Evolutionary conservation across 306 rosid genomes (phyloP).

Genomic region (Malus orientalis): DNA sequence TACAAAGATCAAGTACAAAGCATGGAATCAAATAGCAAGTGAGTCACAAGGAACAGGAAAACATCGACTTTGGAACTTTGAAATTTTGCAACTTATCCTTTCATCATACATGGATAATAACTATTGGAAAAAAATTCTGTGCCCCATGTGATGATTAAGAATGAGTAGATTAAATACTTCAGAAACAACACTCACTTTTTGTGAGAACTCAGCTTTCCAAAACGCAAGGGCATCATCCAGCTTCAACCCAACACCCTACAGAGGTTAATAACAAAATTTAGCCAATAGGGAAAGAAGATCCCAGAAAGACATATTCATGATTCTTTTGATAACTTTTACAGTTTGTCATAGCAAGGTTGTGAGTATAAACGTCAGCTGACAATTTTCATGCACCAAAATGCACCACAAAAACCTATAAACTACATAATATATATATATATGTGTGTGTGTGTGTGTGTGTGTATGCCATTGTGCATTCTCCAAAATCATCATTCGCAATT

Average conservation of each 20-base stretch:
- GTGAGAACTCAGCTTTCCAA: constrained; percentile 93
- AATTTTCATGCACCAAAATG: not conserved
- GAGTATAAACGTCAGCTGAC: not conserved
- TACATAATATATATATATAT: not conserved
- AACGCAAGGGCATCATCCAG: constrained; percentile 90
- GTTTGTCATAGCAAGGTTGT: not conserved
- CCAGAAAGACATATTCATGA: not conserved
- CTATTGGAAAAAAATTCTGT: not conserved
- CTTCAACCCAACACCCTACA: constrained; percentile 88
- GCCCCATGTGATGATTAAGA: not conserved
- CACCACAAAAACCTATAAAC: not conserved
- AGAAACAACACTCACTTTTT: constrained; percentile 42
- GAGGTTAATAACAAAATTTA: constrained; percentile 1
- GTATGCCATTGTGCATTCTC: not conserved
- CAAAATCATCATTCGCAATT: not conserved
- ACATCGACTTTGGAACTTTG: not conserved
- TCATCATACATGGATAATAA: not conserved
- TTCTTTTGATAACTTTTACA: not conserved
- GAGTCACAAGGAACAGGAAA: constrained; percentile 6
- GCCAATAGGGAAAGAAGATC: not conserved
- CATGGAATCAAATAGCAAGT: not conserved
- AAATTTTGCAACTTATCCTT: not conserved
- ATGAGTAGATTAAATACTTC: not conserved
- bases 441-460: no score
- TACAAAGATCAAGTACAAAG: constrained; percentile 18